Conservation (phyloP, 306 rosid species). For the Trichosanthes truncata region DNA sequence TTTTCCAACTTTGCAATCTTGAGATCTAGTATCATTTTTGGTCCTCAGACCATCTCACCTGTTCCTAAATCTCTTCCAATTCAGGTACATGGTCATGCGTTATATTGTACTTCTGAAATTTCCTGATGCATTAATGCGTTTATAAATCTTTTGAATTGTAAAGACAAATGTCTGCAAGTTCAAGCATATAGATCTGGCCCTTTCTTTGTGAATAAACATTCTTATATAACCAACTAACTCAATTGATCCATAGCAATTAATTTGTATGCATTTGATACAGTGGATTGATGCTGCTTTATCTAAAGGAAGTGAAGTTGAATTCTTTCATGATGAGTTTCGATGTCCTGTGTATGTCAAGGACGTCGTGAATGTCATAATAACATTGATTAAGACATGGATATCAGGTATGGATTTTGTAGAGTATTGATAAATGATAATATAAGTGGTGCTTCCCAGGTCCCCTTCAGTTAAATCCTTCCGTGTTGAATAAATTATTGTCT, state of each 20-base stretch:
- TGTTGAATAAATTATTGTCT: background rate
- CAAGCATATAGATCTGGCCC: background rate
- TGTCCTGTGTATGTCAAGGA: slow-evolving; percentile 87
- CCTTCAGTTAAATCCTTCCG: background rate
- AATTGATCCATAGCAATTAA: background rate
- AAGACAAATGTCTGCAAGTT: background rate
- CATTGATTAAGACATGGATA: slow-evolving; percentile 54
- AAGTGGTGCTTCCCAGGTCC: background rate
- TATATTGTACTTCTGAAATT: background rate
- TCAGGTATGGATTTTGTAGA: slow-evolving; percentile 41
- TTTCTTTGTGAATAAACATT: background rate
- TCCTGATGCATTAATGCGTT: background rate
- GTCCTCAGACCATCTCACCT: slow-evolving; percentile 77
- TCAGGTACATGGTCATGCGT: slow-evolving; percentile 40
- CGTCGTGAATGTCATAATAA: slow-evolving; percentile 43
- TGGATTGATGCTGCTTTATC: slow-evolving; percentile 75
- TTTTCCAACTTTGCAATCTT: slow-evolving; percentile 60
- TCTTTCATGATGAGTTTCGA: slow-evolving; percentile 82
- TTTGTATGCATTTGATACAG: slow-evolving; percentile 38
- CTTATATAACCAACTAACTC: background rate
- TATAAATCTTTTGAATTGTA: background rate
- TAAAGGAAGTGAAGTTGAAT: slow-evolving; percentile 42
- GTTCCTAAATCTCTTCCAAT: slow-evolving; percentile 89
- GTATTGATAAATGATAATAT: background rate
- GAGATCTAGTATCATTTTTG: slow-evolving; percentile 94